phyloP scores from a whole-genome alignment of 306 rosid species.

The Ormosia emarginata region DNA sequence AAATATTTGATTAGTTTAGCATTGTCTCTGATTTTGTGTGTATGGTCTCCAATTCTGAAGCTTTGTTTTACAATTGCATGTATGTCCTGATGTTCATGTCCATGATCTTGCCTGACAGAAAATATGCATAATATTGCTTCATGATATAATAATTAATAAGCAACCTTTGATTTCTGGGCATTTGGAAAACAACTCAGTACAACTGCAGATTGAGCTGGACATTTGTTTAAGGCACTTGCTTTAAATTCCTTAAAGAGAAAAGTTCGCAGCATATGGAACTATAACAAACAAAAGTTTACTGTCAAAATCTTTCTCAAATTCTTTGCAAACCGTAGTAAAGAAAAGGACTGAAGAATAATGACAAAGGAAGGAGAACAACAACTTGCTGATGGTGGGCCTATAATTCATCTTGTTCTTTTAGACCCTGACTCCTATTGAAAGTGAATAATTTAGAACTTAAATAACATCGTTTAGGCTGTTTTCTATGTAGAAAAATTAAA shows the following conservation, averaged over 20 bases:
- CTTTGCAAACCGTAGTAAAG: neutral
- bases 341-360: neutral
- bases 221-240: neutral
- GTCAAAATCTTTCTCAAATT: neutral
- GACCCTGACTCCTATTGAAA: neutral
- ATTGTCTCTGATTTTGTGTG: neutral
- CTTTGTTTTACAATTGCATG: neutral
- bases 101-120: neutral
- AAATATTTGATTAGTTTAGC: neutral
- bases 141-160: neutral
- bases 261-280: neutral
- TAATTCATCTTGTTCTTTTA: neutral
- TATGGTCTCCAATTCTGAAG: conserved; percentile 3
- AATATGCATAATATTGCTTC: neutral
- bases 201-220: neutral
- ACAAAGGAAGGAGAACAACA: neutral
- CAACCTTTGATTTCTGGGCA: neutral
- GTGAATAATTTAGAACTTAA: neutral
- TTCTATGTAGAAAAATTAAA: neutral
- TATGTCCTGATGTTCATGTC: neutral
- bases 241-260: neutral
- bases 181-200: neutral
- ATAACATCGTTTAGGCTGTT: neutral
- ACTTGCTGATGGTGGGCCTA: conserved; percentile 10
- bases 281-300: neutral